These are phyloP conservation scores for Setaria italica DNA, from an alignment of 202 grass and related monocot species.

Conservation along the genomic window DNA sequence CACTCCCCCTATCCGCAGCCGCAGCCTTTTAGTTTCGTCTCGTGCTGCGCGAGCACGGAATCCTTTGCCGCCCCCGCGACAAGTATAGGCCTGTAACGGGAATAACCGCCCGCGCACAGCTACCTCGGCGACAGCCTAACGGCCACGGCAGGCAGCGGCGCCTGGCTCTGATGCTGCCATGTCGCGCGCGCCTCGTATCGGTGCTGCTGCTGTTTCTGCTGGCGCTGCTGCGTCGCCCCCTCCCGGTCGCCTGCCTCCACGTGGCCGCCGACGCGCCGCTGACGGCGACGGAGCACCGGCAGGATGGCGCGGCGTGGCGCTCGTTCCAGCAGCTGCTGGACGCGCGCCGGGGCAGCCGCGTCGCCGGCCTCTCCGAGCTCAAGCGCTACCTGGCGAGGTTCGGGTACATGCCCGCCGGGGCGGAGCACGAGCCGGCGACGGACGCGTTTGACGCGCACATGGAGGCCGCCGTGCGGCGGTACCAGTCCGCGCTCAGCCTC, in stretches of 20 bases:
- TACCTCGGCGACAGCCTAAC: slow-evolving; percentile 29
- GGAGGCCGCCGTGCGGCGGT: slow-evolving; percentile 66
- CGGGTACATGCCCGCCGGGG: slow-evolving; percentile 60
- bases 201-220: neutral
- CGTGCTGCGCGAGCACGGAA: slow-evolving; percentile 13
- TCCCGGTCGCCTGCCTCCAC: slow-evolving; percentile 5
- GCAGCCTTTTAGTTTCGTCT: slow-evolving; percentile 20
- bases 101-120: slow-evolving; percentile 47
- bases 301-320: slow-evolving; percentile 46
- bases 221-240: neutral
- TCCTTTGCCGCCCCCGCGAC: slow-evolving; percentile 40
- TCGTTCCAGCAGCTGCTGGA: slow-evolving; percentile 59
- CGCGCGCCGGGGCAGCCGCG: slow-evolving; percentile 63
- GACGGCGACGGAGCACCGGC: neutral
- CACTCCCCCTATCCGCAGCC: slow-evolving; percentile 30
- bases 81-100: slow-evolving; percentile 41
- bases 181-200: slow-evolving; percentile 32
- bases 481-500: slow-evolving; percentile 68
- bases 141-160: slow-evolving; percentile 27
- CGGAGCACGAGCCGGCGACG: slow-evolving; percentile 27
- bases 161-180: slow-evolving; percentile 51
- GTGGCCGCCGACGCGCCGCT: neutral
- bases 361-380: slow-evolving; percentile 60
- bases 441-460: slow-evolving; percentile 79
- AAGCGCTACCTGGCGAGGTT: slow-evolving; percentile 80